A percentile compares a stretch with the other conserved stretches of the same genome.
Conservation (phyloP, 208 protist species). For the Wallacemonas sp. region DNA sequence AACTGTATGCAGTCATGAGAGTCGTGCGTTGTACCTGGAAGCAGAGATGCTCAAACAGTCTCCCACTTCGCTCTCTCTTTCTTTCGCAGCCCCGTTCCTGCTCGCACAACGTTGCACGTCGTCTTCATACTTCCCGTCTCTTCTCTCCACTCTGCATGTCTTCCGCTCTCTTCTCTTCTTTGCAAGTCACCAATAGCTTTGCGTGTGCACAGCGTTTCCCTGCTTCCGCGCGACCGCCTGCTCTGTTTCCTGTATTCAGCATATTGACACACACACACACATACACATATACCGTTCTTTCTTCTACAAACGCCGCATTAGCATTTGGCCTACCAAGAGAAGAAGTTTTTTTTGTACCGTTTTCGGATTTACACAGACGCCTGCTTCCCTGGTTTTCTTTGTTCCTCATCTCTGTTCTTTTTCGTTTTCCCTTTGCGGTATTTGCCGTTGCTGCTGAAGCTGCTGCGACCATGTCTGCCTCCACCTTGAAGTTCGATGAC, state of each 20-base stretch:
- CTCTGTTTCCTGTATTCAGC: neutral
- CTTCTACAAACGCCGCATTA: neutral
- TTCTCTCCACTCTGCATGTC: neutral
- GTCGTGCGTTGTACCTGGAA: too few species aligned
- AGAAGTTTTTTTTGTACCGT: neutral
- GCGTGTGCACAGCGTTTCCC: too few species aligned
- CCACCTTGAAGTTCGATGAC: conserved; percentile 26
- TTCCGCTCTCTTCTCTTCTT: conserved; percentile 6
- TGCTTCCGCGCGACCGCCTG: neutral
- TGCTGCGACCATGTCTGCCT: conserved; percentile 7
- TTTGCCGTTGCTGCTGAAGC: conserved; percentile 7
- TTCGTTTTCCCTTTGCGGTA: neutral
- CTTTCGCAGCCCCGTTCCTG: too few species aligned
- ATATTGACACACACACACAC: neutral
- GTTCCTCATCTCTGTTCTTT: conserved; percentile 1
- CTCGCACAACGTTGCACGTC: too few species aligned
- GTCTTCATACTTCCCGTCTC: too few species aligned
- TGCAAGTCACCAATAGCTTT: too few species aligned
- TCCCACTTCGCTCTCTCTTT: too few species aligned
- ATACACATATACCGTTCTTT: neutral
- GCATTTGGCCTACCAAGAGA: too few species aligned
- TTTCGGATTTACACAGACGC: neutral
- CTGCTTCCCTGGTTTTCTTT: neutral
- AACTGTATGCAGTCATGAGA: too few species aligned
- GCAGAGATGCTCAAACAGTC: too few species aligned